Percentiles rank a stretch among this genome's conserved stretches.
phyloP scores from a whole-genome alignment of 768 basidiomycete species.

The Lenzites betulinus region DNA sequence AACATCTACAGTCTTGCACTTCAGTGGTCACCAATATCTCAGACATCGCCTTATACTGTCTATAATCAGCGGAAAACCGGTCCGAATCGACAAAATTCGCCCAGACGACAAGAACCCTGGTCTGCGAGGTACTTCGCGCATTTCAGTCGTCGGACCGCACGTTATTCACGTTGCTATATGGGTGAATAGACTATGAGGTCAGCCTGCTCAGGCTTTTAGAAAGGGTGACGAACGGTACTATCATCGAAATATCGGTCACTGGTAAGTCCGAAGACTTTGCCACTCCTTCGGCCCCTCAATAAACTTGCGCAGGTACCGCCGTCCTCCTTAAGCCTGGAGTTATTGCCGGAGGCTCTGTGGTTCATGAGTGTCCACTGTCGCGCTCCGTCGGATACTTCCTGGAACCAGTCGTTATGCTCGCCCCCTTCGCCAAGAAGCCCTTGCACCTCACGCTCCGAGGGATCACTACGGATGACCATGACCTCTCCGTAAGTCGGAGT shows the following conservation, averaged over 20 bases:
- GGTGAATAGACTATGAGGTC: slow-evolving; percentile 82
- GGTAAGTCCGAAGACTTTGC: slow-evolving; percentile 47
- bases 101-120: slow-evolving; percentile 94
- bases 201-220: slow-evolving; percentile 86
- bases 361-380: slow-evolving; percentile 87
- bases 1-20: slow-evolving; percentile 45
- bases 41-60: slow-evolving; percentile 87
- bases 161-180: background rate
- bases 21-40: slow-evolving; percentile 81
- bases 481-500: slow-evolving; percentile 72
- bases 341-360: slow-evolving; percentile 77
- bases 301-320: slow-evolving; percentile 67
- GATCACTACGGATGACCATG: slow-evolving; percentile 90
- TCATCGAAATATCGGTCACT: slow-evolving; percentile 95
- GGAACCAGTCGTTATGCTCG: slow-evolving; percentile 87
- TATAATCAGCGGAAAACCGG: slow-evolving; percentile 81
- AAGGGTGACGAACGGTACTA: slow-evolving; percentile 89
- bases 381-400: slow-evolving; percentile 93
- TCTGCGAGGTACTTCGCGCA: slow-evolving; percentile 63
- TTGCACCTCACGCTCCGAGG: slow-evolving; percentile 81
- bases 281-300: background rate
- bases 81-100: slow-evolving; percentile 86
- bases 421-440: slow-evolving; percentile 89
- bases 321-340: slow-evolving; percentile 92
- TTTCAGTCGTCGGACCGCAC: background rate